Conservation (phyloP, 129 eudicot species). For the Smallanthus sonchifolius region DNA sequence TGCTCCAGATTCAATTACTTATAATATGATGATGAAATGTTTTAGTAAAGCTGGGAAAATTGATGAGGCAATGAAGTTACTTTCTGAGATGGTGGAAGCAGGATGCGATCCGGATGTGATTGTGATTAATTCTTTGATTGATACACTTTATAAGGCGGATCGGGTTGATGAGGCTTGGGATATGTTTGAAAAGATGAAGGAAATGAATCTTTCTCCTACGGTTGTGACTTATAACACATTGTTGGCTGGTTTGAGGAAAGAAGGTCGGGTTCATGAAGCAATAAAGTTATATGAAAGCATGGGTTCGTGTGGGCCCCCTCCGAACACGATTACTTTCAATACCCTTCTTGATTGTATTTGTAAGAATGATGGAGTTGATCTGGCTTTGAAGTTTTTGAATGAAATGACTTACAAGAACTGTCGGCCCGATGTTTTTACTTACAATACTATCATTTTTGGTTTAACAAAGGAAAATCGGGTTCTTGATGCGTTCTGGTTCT, state of each 20-base stretch:
- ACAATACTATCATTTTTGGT: conserved; percentile 74
- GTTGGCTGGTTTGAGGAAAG: conserved; percentile 84
- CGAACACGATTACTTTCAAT: conserved; percentile 79
- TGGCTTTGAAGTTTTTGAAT: conserved; percentile 63
- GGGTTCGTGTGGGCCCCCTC: conserved; percentile 49
- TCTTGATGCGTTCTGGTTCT: conserved; percentile 74
- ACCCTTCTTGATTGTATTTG: conserved; percentile 85
- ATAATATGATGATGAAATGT: conserved; percentile 97
- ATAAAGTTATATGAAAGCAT: conserved; percentile 60
- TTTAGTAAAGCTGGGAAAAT: conserved; percentile 68
- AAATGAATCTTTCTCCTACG: conserved; percentile 63
- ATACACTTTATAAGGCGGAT: conserved; percentile 75
- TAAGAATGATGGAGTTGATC: conserved; percentile 74
- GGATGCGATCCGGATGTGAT: conserved; percentile 81
- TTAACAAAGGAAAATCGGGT: conserved; percentile 61
- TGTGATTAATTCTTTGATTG: conserved; percentile 70
- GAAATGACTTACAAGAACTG: conserved; percentile 61
- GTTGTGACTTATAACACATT: conserved; percentile 91
- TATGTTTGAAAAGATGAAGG: conserved; percentile 68
- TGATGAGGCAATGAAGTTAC: conserved; percentile 67
- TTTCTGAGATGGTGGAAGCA: conserved; percentile 62
- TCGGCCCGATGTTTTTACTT: conserved; percentile 79
- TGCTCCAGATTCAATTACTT: conserved; percentile 89
- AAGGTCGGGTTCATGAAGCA: conserved; percentile 73
- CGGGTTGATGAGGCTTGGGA: conserved; percentile 90